Evolutionary conservation across 2,329 filamentous ascomycete genomes (phyloP).

Genomic region (Acarospora socialis): DNA sequence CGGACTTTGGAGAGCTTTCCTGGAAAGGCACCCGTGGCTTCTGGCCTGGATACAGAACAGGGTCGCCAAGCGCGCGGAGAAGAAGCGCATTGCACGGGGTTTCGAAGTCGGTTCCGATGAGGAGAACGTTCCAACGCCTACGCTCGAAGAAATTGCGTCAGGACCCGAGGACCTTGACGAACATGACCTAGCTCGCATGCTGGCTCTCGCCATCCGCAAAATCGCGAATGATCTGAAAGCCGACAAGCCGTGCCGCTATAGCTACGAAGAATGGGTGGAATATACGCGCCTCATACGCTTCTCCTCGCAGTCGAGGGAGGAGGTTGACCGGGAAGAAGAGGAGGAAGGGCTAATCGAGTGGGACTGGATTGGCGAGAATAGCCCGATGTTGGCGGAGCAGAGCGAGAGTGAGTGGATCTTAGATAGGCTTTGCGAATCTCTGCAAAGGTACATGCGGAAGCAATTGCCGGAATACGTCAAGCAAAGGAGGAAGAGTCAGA

Average conservation of each 20-base stretch:
- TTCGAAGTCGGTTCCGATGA: slow-evolving; percentile 28
- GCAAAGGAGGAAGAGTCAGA: slow-evolving; percentile 9
- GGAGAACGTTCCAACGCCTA: slow-evolving; percentile 14
- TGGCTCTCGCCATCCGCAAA: slow-evolving; percentile 56
- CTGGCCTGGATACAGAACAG: slow-evolving; percentile 22
- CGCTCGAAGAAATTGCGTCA: slow-evolving; percentile 31
- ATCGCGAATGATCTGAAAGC: slow-evolving; percentile 49
- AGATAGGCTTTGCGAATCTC: slow-evolving; percentile 49
- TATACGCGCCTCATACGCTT: slow-evolving; percentile 62
- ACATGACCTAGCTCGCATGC: slow-evolving; percentile 43
- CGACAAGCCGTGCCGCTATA: slow-evolving; percentile 49
- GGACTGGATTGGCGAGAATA: slow-evolving; percentile 59
- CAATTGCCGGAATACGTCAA: slow-evolving; percentile 7
- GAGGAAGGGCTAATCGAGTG: slow-evolving; percentile 49
- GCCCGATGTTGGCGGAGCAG: slow-evolving; percentile 49
- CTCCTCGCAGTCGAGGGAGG: slow-evolving; percentile 24
- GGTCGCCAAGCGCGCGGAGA: slow-evolving; percentile 22
- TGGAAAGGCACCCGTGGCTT: slow-evolving; percentile 26
- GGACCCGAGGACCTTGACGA: slow-evolving; percentile 33
- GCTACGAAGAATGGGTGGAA: slow-evolving; percentile 76
- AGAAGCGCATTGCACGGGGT: slow-evolving; percentile 32
- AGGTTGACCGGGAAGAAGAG: slow-evolving; percentile 33
- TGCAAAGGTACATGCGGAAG: slow-evolving; percentile 33
- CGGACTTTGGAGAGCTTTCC: slow-evolving; percentile 39
- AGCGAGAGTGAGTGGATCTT: slow-evolving; percentile 55